A percentile compares a stretch with the other conserved stretches of the same genome.
Conservation (phyloP, 2,329 filamentous ascomycete species). For the Colletotrichum ledebouriae region DNA sequence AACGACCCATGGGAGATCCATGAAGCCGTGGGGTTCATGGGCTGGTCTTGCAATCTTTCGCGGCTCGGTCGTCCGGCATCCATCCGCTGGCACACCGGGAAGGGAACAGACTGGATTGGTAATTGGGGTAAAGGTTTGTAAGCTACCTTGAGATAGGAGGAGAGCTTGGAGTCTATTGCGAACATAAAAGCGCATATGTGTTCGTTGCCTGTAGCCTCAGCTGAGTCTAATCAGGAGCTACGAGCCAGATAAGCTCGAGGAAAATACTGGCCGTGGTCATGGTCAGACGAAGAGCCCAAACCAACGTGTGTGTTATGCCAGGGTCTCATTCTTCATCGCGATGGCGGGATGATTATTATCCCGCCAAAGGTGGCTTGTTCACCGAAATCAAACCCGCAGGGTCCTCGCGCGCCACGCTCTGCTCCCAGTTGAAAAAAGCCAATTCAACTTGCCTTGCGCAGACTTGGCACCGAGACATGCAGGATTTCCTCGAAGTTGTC, state of each 20-base stretch:
- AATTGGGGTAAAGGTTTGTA: constrained; percentile 5
- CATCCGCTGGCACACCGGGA: constrained; percentile 22
- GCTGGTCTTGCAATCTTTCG: constrained; percentile 11
- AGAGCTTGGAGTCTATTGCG: neutral
- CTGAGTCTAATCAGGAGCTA: neutral
- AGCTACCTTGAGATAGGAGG: neutral
- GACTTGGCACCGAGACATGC: constrained; percentile 7
- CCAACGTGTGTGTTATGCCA: neutral
- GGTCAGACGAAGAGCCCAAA: constrained; percentile 7
- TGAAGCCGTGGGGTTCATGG: constrained; percentile 33
- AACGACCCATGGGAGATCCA: constrained; percentile 41
- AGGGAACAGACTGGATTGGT: neutral
- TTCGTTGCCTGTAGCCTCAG: neutral
- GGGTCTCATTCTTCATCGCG: constrained; percentile 2
- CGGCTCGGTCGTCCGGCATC: constrained; percentile 40
- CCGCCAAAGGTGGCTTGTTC: constrained; percentile 40
- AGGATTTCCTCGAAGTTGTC: constrained; percentile 37
- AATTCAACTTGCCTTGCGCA: neutral
- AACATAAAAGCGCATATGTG: neutral
- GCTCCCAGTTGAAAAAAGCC: neutral
- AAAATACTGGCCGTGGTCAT: neutral
- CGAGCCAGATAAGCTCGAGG: neutral
- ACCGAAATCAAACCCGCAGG: constrained; percentile 25
- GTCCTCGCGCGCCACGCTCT: constrained; percentile 26
- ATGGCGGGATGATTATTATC: constrained; percentile 27